Evolutionary conservation across 495 filamentous ascomycete genomes (phyloP), one percentile per base, ranked within the genome.

Genomic region (Penicillium flavigenum): DNA sequence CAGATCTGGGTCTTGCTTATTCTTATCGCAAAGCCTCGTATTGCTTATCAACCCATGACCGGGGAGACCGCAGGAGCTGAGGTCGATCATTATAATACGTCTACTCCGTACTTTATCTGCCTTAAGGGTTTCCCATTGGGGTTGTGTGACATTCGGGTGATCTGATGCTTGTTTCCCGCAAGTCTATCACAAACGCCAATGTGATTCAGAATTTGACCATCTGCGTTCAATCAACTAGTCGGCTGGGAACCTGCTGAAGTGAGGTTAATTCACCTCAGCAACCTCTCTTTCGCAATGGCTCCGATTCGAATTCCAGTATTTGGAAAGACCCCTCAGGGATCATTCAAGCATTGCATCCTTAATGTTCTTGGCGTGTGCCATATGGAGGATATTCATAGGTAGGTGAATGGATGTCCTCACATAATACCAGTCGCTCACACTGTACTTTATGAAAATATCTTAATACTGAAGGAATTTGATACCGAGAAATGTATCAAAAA

Each of bases 121-220:
- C 24, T 16, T 1, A 41, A 6, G 34, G 36, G 14, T 16, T 17
- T 41, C 8, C 7, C 41, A 47, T 22, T 12, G 14, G 12, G 42
- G 6, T 39, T 49, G 55, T 62, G 59, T 62, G 51, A 64, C 59
- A 12, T 14, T 49, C 38, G 43, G 52, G 51, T 62, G 59, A 45
- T 61, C 38, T 64, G 34, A 46, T 50, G 47, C 55, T 58, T 58
- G 54, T 51, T 48, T 58, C 39, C 54, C 49, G 45, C 46, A 32
- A 17, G 24, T 43, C 39, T 36, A 47, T 48, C 47, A 55, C 58
- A 55, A 60, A 64, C 54, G 36, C 50, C n/a, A 20, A 29, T 39
- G 11, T 29, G 26, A 31, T 64, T 61, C 19, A 11, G 48, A 61
- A 61, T 16, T 27, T 17, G 43, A 27, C 22, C 27, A 52, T 19